Evolutionary conservation across 768 basidiomycete genomes (phyloP), one percentile per base, ranked within the genome.

Genomic region (Coprinopsis cinerea): DNA sequence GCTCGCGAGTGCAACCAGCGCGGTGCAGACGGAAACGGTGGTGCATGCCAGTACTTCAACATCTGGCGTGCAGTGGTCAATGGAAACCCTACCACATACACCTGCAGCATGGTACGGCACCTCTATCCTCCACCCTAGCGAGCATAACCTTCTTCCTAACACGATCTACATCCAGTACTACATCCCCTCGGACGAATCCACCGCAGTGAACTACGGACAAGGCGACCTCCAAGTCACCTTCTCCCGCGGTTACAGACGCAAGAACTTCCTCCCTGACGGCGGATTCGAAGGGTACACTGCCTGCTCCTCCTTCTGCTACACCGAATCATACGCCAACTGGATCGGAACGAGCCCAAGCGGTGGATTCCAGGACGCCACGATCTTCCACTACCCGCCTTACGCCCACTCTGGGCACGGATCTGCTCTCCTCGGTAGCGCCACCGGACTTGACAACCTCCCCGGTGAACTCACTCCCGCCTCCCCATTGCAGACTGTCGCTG

Each of bases 51-150:
- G 47, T 78, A 68, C 64, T 75, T 78, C 62, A 78, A 78, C 55
- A 76, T 77, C 62, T 78, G 74, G 75, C 70, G 74, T 28, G 75
- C 74, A 11, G 61, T 76, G 25, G 71, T 75, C 0, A 58, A 71
- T 49, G 74, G 72, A 7, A 52, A 57, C n/a, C 74, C 76, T 0
- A 75, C 72, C 2, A 74, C 73, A 0, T 76, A 76, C 60, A 71
- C 71, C 32, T 78, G 75, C 64, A 70, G 71, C 53, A 70, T 76
- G 67, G 75, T 75, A 50, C 44, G 71, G 59, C 27, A 28, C 9
- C 18, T 7, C 1, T 6, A 14, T 10, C 5, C 9, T 22, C 14
- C 15, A 17, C 7, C 34, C 14, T 30, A n/a, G 10, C 27, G 15
- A 17, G 17, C 27, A 27, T 48, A 32, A 32, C 30, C 30, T 32